These are phyloP conservation scores for Chenopodium suecicum DNA, from an alignment of 148 eudicot species.

Conservation along the genomic window DNA sequence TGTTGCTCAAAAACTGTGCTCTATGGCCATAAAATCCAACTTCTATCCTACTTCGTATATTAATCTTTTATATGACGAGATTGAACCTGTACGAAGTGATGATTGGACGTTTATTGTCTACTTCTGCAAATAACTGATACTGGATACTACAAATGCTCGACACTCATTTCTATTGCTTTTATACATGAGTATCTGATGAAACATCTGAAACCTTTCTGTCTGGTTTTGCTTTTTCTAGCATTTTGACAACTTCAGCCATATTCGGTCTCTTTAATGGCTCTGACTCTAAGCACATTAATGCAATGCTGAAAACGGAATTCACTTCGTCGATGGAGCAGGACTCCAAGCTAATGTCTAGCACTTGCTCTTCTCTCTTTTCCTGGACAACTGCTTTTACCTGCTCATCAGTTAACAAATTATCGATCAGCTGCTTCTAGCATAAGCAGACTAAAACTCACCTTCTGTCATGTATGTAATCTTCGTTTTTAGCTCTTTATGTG, in stretches of 20 bases:
- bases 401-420: constrained; percentile 15
- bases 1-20: background rate
- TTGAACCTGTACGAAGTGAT: background rate
- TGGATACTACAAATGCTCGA: background rate
- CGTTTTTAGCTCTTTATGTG: background rate
- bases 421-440: background rate
- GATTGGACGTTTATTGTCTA: background rate
- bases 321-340: constrained; percentile 50
- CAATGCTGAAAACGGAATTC: constrained; percentile 52
- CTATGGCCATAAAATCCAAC: background rate
- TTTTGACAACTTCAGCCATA: constrained; percentile 68
- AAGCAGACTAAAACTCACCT: background rate
- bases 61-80: background rate
- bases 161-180: background rate
- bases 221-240: constrained; percentile 58
- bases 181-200: constrained; percentile 12
- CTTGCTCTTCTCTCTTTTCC: constrained; percentile 68
- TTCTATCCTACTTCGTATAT: background rate
- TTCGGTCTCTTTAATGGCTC: constrained; percentile 70
- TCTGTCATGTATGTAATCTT: background rate
- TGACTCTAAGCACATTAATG: constrained; percentile 74
- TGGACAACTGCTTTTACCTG: constrained; percentile 82
- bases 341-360: constrained; percentile 61
- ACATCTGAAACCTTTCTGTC: constrained; percentile 27
- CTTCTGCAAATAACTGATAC: background rate